These are phyloP conservation scores for Aspergillus neotritici DNA, from an alignment of 2,329 filamentous ascomycete genomes.

Conservation along the genomic window DNA sequence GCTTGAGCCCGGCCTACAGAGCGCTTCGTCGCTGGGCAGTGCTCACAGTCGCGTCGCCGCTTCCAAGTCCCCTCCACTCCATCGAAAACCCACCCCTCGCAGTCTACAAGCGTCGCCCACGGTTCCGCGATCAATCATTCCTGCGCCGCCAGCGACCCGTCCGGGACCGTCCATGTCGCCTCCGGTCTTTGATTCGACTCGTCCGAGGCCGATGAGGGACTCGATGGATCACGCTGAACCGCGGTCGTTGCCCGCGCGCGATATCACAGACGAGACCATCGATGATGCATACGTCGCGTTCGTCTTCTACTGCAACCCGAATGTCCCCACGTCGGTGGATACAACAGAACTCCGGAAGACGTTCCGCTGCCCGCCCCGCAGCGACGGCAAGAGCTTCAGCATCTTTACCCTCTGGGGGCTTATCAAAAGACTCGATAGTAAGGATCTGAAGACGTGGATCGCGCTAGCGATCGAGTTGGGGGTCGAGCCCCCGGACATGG, in stretches of 20 bases:
- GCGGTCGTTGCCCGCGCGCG: constrained; percentile 58
- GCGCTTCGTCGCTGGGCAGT: constrained; percentile 34
- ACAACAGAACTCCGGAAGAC: constrained; percentile 65
- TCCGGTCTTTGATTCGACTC: constrained; percentile 29
- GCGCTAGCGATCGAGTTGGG: constrained; percentile 82
- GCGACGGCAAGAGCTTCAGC: constrained; percentile 79
- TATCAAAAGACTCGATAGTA: constrained; percentile 69
- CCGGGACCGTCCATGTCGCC: constrained; percentile 39
- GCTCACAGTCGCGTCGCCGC: constrained; percentile 27
- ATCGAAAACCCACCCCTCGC: constrained; percentile 35
- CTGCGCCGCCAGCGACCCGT: constrained; percentile 22
- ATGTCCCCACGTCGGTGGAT: constrained; percentile 64
- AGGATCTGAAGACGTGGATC: constrained; percentile 89
- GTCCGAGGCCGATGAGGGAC: constrained; percentile 26
- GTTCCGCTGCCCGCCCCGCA: constrained; percentile 75
- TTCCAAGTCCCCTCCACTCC: constrained; percentile 33
- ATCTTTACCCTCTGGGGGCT: constrained; percentile 72
- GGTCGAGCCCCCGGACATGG: constrained; percentile 73
- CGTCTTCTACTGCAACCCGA: constrained; percentile 86
- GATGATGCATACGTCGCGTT: constrained; percentile 79
- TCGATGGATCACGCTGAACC: constrained; percentile 39
- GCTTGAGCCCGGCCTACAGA: constrained; percentile 32
- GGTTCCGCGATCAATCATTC: constrained; percentile 24
- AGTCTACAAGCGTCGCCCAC: constrained; percentile 37
- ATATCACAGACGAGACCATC: constrained; percentile 64